Percentiles rank a stretch among this genome's conserved stretches.
These are phyloP conservation scores for Candida vaughaniae DNA, from an alignment of 805 yeast species.

Conservation along the genomic window DNA sequence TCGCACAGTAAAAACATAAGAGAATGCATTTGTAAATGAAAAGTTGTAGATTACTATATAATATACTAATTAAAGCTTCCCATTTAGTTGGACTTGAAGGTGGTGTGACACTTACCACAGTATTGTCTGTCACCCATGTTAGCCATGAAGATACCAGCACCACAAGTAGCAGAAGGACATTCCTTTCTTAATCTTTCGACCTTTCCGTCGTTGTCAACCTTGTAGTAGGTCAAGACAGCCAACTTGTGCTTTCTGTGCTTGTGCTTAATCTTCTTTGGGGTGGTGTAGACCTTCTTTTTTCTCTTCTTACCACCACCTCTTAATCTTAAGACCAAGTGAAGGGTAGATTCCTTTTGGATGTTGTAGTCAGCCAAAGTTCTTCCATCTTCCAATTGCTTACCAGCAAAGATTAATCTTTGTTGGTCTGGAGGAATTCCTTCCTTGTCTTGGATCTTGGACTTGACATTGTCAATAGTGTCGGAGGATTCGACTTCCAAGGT, in stretches of 20 bases:
- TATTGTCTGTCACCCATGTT: slow-evolving; percentile 98
- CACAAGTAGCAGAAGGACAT: slow-evolving; percentile 90
- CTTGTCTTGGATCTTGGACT: slow-evolving; percentile 98
- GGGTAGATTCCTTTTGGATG: slow-evolving; percentile 99
- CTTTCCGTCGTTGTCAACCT: slow-evolving; percentile 97
- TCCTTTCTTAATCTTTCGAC: slow-evolving; percentile 99
- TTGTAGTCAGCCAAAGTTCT: slow-evolving; percentile 99
- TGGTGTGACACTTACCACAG: slow-evolving; percentile 99
- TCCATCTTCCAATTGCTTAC: slow-evolving; percentile 99
- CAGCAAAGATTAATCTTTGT: slow-evolving; percentile 99
- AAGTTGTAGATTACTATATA: no score
- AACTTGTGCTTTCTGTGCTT: slow-evolving; percentile 99
- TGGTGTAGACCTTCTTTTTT: slow-evolving; percentile 99
- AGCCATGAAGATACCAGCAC: slow-evolving; percentile 99
- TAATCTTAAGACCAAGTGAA: slow-evolving; percentile 93
- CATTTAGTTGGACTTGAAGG: slow-evolving; percentile 54
- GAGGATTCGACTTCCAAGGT: slow-evolving; percentile 98
- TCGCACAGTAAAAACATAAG: no score
- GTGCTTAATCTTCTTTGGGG: slow-evolving; percentile 99
- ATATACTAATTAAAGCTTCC: no score
- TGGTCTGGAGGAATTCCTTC: slow-evolving; percentile 99
- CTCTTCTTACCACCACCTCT: slow-evolving; percentile 99
- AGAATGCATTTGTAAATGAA: no score
- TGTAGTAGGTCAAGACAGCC: slow-evolving; percentile 99
- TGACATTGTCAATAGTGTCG: slow-evolving; percentile 98